A percentile compares a stretch with the other conserved stretches of the same genome.
phyloP scores from a whole-genome alignment of 106 monocot genomes.

The Platanthera zijinensis region DNA sequence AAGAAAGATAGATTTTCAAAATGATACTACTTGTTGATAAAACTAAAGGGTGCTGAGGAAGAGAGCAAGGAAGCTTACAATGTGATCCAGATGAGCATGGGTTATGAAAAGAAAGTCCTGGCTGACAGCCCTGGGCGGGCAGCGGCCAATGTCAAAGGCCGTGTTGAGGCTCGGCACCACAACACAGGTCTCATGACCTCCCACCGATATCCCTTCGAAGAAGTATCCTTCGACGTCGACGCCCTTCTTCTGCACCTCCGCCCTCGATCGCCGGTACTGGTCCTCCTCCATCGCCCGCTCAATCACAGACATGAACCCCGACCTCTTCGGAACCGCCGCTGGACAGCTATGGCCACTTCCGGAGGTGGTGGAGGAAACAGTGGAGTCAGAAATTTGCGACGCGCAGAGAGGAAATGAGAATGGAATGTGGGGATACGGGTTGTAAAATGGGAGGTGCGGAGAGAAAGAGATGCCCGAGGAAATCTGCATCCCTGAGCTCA shows the following conservation, averaged over 20 bases:
- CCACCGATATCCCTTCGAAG: constrained; percentile 76
- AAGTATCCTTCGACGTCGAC: constrained; percentile 80
- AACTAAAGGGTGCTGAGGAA: too few species aligned
- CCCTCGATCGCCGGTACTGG: constrained; percentile 75
- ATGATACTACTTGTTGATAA: too few species aligned
- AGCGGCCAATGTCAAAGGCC: constrained; percentile 86
- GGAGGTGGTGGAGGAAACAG: not conserved
- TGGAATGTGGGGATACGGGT: not conserved
- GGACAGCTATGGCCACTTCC: not conserved
- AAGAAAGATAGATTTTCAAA: too few species aligned
- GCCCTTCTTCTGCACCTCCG: constrained; percentile 74
- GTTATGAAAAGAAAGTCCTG: constrained; percentile 94
- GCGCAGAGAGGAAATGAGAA: not conserved
- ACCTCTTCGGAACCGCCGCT: constrained; percentile 17
- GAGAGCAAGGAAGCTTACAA: constrained; percentile 38
- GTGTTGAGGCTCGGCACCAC: constrained; percentile 63
- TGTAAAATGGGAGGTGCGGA: not conserved
- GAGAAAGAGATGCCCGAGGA: not conserved
- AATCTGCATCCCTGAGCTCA: constrained; percentile 5
- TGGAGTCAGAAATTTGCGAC: not conserved
- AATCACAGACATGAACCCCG: constrained; percentile 51
- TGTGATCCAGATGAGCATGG: constrained; percentile 92
- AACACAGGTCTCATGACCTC: constrained; percentile 90
- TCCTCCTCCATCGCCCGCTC: constrained; percentile 79
- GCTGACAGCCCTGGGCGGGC: constrained; percentile 60